Evolutionary conservation across 768 basidiomycete species (phyloP), one percentile per base, ranked within the genome.

Genomic region (Russula sp.): DNA sequence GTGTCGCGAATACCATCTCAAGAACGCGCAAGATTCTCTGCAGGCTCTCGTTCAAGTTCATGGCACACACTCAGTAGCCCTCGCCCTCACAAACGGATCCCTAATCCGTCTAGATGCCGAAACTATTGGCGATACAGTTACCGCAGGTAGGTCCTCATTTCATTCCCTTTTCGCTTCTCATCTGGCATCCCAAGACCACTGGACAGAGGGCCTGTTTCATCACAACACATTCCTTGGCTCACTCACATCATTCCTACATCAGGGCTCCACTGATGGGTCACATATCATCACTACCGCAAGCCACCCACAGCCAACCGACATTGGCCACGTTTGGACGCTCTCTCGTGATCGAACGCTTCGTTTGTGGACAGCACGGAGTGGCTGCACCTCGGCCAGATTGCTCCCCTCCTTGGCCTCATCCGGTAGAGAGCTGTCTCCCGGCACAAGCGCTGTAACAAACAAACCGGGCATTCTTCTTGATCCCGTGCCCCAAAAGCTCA

Each of bases 281-380:
- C 84, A 88, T 63, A 84, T 90, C 54, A 77, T 94, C 52, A 84
- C 89, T 49, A 77, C 91, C 45, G 82, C 89, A 6, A 85, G 84
- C 49, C 81, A 86, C 72, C 83, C 88, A 47, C 88, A 85, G 75
- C 89, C 89, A 18, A 88, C 87, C 14, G 88, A 89, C 70, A 78
- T 89, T 61, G 82, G 79, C 40, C 80, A 89, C 68, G 77, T 88
- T 22, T 96, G 91, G 84, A 87, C 93, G 1, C 80, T 98, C 47
- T 94, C 94, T 9, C 81, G 93, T 59, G 93, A 97, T 76, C 82
- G 89, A 59, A 87, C 86, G 39, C 78, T 98, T 47, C 82, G 93
- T 44, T 77, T 90, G 48, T 98, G 94, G 94, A 88, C 89, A 66
- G 80, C 86, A 34, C 83, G 87, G 72, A 78, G 84, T 59, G 86